Base-by-base conservation (phyloP, 805 yeast species). In the Osmozyma mogii region DNA sequence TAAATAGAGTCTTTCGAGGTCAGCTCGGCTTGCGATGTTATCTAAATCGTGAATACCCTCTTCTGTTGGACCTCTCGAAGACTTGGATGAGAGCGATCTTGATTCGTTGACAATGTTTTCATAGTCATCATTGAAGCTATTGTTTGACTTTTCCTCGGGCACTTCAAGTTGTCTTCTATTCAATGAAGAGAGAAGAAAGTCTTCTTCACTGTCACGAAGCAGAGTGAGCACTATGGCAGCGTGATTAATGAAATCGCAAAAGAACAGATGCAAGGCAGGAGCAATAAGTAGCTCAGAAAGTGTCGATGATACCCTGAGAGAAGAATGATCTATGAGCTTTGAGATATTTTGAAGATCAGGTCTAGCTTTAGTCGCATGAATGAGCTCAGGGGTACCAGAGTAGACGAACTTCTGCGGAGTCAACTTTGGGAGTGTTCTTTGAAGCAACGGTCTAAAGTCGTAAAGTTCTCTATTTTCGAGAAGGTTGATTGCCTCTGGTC, bases 1-100 rank as follows among this genome's bases (percentile, higher is more conserved):
- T 39, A 88, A 49, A 47, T 84, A 88, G 45, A 89, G 84, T 37
- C 95, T 66, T 51, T 92, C 98, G 22, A 92, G 58, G 40, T 92
- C 96, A 1, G 89, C 84, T 43, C 78, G 75, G 15, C 79, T 74
- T 1, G 84, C 68, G 12, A 82, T 65, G 30, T 68, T 75, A 38
- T 78, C 84, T 22, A 79, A 53, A 33, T 73, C 67, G 13, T 76
- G 53, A 4, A 45, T 47, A 11, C 22, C 26, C 11, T 34, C 37
- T 13, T 25, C 27, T 14, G 15, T 30, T 12, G 28, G 17, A 9
- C 27, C 30, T 13, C n/a, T 21, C 10, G 27, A 21, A 2, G 27
- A 15, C n/a, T 31, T 29, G 10, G 30, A 21, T 4, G 22, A 15
- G 7, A 3, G 22, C 29, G 8, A 24, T 28, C 14, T 23, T 24